Evolutionary conservation across 768 basidiomycete genomes (phyloP), one percentile per base, ranked within the genome.

Genomic region (Kwoniella shandongensis): DNA sequence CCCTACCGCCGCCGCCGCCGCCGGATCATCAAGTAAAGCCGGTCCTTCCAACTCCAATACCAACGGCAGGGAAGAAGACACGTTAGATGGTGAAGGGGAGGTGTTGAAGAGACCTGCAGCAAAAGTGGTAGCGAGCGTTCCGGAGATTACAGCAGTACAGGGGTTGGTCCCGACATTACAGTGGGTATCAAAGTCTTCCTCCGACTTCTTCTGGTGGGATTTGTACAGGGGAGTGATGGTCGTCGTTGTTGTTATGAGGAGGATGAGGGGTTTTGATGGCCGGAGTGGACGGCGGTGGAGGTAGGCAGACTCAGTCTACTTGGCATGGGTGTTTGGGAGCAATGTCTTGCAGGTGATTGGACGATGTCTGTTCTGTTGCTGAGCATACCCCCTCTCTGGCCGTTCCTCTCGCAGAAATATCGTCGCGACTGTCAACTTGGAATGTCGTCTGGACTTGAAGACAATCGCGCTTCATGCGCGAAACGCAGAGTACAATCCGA

Each of bases 401-500:
- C 22, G 25, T 18, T n/a, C 7, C 26, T 30, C 12, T 51, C 35
- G 30, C 56, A 80, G 79, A 69, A 99, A 98, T 79, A 98, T 98
- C 59, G 96, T 99, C 65, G 94, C 96, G 4, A 99, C 96, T 5
- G 94, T 98, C 77, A 98, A 97, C 72, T 83, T 99, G 25, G 94
- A 96, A 77, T 97, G 93, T 64, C 85, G 93, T 38, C 82, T 99
- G 46, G 96, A 98, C 77, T 81, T 99, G 52, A 99, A 99, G 84
- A 98, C 96, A 51, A 99, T 98, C 58, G 94, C 96, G 10, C 79
- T 98, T 57, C 94, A 99, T 67, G 96, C 96, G 1, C 83, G 96
- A 59, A 99, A 99, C 77, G 96, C 96, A 29, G 96, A 99, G 80
- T 99, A 99, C 78, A 98, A 98, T 76, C 96, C 96, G 48, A 97